Evolutionary conservation across 2,329 filamentous ascomycete species (phyloP), one percentile per base, ranked within the genome.

Genomic region (Aspergillus sclerotialis): DNA sequence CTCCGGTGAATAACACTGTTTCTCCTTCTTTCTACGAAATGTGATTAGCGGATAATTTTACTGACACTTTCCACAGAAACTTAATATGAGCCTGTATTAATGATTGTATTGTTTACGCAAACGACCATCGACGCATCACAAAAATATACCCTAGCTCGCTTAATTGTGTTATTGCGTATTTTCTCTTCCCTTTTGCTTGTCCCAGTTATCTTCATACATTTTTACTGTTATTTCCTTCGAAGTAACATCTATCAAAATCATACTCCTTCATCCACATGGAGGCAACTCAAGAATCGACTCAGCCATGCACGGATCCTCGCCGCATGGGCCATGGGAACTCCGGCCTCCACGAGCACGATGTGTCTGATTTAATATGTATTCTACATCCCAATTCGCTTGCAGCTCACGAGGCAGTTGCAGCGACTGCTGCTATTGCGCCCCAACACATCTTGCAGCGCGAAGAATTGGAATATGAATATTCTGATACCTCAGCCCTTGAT

Each of bases 301-400:
- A 94, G 58, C 80, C 78, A 55, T 78, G 84, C 51, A 68, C 88
- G 45, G 88, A 95, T 57, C 86, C 87, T 26, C 78, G 87, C 43
- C 80, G 87, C 35, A 59, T 84, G 42, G 87, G 87, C 36, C 73
- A 82, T 56, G 83, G 86, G 60, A 84, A 86, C 56, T 92, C 86
- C 26, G 86, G 85, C 36, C 79, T 95, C 41, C 82, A 76, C 34
- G 82, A 89, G 47, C 76, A 84, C 45, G 89, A 94, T 57, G 76
- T 92, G 32, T 77, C 85, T 42, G 89, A 95, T 62, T 86, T 95
- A 48, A 77, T 94, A 45, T 93, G 88, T 63, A 79, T 95, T 37
- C 73, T 96, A 17, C 80, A 93, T 48, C 89, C 90, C 8, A 78
- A 77, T 45, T 85, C 87, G 2, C 70, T 77, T 25, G 74, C 76